These are phyloP conservation scores for Chrysoporthe deuterocubensis DNA, from an alignment of 2,329 filamentous ascomycete genomes.

Conservation along the genomic window DNA sequence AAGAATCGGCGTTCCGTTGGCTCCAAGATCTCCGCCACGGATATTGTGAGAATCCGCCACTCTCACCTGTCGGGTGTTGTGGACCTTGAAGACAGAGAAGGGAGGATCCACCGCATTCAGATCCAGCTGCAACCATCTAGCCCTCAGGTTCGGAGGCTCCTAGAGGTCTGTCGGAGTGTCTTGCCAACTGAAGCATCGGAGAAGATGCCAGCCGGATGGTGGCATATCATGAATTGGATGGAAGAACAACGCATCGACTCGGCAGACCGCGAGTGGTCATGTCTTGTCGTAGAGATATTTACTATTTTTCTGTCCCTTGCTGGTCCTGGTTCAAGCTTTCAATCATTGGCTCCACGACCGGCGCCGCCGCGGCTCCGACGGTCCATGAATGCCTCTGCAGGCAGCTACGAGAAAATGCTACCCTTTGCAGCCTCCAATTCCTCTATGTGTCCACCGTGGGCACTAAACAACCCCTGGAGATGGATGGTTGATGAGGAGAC, in stretches of 20 bases:
- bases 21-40: conserved; percentile 50
- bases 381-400: conserved; percentile 32
- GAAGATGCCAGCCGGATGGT: conserved; percentile 71
- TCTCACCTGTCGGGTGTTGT: conserved; percentile 63
- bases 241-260: conserved; percentile 50
- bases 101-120: conserved; percentile 66
- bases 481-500: conserved; percentile 69
- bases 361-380: conserved; percentile 43
- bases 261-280: conserved; percentile 70
- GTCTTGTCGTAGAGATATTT: conserved; percentile 66
- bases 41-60: conserved; percentile 60
- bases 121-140: conserved; percentile 70
- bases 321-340: not conserved
- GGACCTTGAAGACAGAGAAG: conserved; percentile 67
- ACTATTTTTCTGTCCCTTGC: conserved; percentile 66
- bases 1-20: conserved; percentile 50
- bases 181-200: conserved; percentile 62
- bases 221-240: conserved; percentile 75
- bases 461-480: conserved; percentile 68
- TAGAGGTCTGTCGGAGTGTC: conserved; percentile 67
- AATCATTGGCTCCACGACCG: conserved; percentile 19
- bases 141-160: conserved; percentile 62
- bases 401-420: conserved; percentile 45
- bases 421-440: conserved; percentile 52
- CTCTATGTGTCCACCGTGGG: conserved; percentile 57